Evolutionary conservation across 257 asterid genomes (phyloP).

Genomic region (Buddleja alternifolia): DNA sequence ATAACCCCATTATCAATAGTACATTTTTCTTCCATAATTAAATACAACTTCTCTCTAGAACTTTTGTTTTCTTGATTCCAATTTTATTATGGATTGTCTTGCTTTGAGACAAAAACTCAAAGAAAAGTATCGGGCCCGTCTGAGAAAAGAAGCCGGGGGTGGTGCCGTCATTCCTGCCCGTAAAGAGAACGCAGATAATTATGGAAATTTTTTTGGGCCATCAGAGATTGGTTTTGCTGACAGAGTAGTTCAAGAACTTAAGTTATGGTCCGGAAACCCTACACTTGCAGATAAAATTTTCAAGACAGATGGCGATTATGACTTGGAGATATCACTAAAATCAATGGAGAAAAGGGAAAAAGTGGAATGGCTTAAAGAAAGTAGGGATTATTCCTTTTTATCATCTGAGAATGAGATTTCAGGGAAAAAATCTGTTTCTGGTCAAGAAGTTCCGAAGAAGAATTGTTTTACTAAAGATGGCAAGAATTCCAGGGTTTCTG

Average conservation of each 20-base stretch:
- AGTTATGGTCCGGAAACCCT: neutral
- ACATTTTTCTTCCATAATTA: too few relatives aligned
- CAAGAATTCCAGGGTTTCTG: too few relatives aligned
- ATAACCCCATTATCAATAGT: too few relatives aligned
- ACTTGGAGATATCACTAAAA: neutral
- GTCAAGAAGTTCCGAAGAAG: neutral
- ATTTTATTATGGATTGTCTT: neutral
- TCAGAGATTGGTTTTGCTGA: neutral
- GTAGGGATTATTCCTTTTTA: conserved; percentile 19
- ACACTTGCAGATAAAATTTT: neutral
- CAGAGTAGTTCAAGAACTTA: neutral
- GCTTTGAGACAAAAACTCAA: conserved; percentile 12
- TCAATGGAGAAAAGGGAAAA: neutral
- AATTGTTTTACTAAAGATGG: too few relatives aligned
- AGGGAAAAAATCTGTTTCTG: neutral
- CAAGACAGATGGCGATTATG: neutral
- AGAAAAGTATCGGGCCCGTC: conserved; percentile 12
- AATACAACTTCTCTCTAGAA: too few relatives aligned
- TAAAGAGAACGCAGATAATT: neutral
- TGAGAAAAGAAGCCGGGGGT: neutral
- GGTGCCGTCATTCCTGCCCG: neutral
- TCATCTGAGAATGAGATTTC: neutral
- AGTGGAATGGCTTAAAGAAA: neutral
- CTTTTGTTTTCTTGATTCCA: too few relatives aligned
- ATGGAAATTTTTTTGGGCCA: conserved; percentile 15